A percentile compares a stretch with the other conserved stretches of the same genome.
Evolutionary conservation across 495 filamentous ascomycete species (phyloP).

Genomic region (Jackrogersella multiformis): DNA sequence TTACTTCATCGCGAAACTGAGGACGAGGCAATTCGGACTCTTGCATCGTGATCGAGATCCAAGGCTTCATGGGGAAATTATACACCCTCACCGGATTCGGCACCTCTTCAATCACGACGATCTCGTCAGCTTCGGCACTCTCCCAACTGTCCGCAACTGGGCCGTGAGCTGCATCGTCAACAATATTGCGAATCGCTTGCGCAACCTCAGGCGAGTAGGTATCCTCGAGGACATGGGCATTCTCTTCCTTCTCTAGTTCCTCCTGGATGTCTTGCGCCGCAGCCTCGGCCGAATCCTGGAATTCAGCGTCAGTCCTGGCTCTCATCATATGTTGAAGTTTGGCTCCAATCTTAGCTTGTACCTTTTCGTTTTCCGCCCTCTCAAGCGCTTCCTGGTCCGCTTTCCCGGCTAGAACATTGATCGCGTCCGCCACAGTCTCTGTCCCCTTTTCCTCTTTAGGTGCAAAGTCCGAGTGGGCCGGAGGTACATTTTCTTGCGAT

Average conservation of each 20-base stretch:
- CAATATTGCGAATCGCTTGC: slow-evolving; percentile 65
- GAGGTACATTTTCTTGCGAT: slow-evolving; percentile 14
- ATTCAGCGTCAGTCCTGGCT: slow-evolving; percentile 56
- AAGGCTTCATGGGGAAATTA: slow-evolving; percentile 95
- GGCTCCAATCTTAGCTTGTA: slow-evolving; percentile 57
- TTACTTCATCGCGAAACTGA: slow-evolving; percentile 71
- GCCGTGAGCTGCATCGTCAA: slow-evolving; percentile 65
- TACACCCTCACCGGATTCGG: slow-evolving; percentile 77
- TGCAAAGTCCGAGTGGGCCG: slow-evolving; percentile 1
- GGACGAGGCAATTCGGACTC: slow-evolving; percentile 58
- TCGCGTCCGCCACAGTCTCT: slow-evolving; percentile 76
- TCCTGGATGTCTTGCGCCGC: slow-evolving; percentile 63
- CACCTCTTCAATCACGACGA: slow-evolving; percentile 72
- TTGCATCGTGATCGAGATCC: slow-evolving; percentile 77
- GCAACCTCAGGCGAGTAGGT: slow-evolving; percentile 60
- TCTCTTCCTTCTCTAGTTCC: slow-evolving; percentile 66
- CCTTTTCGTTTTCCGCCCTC: slow-evolving; percentile 63
- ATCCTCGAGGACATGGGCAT: slow-evolving; percentile 60
- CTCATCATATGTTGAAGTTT: slow-evolving; percentile 54
- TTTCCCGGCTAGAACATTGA: slow-evolving; percentile 72
- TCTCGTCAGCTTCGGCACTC: slow-evolving; percentile 76
- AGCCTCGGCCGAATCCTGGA: slow-evolving; percentile 53
- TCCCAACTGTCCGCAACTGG: slow-evolving; percentile 79
- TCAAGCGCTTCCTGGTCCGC: slow-evolving; percentile 72
- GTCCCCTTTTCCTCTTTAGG: slow-evolving; percentile 52